Evolutionary conservation across 345 rosid genomes (phyloP).

Genomic region (Rhodamnia rubescens): DNA sequence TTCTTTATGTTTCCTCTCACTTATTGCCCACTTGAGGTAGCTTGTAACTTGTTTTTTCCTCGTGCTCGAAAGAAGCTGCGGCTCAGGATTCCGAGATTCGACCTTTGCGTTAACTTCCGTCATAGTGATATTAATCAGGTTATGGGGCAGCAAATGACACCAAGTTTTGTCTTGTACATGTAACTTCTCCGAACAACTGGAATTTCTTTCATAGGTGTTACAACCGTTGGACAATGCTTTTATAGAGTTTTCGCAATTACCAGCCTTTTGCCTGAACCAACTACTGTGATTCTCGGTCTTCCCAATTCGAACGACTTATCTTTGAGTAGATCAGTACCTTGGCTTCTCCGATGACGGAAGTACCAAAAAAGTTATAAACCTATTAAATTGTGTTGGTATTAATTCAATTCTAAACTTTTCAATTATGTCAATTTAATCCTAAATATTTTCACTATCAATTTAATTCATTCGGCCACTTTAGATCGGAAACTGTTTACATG

Average conservation of each 20-base stretch:
- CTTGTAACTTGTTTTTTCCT: neutral
- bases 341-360: neutral
- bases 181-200: neutral
- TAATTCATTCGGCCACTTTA: neutral
- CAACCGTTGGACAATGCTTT: neutral
- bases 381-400: neutral
- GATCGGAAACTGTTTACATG: neutral
- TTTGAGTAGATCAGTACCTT: neutral
- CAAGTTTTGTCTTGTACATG: neutral
- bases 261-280: neutral
- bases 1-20: neutral
- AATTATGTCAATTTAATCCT: neutral
- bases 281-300: neutral
- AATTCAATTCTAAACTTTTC: neutral
- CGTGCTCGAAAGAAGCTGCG: neutral
- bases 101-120: neutral
- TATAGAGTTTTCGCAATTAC: neutral
- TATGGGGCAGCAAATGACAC: neutral
- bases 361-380: neutral
- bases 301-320: neutral
- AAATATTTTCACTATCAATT: neutral
- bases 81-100: neutral
- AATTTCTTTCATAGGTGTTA: neutral
- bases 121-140: neutral
- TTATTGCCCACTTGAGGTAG: neutral